These are phyloP conservation scores for Scutellaria minor DNA, from an alignment of 257 asterid species.

Conservation along the genomic window DNA sequence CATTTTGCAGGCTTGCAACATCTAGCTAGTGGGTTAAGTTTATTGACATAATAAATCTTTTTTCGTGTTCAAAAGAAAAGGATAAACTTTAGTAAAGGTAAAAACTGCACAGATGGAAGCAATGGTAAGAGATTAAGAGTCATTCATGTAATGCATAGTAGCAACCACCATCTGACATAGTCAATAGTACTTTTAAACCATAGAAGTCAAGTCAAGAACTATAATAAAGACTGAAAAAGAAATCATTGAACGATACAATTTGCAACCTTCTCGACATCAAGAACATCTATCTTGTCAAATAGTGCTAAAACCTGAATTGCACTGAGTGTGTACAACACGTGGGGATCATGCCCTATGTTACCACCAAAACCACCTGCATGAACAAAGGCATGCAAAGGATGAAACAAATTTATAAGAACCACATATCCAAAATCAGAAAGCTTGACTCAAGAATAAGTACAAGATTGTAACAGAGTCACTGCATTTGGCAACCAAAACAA, in stretches of 20 bases:
- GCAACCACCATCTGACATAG: background rate
- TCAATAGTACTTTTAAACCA: background rate
- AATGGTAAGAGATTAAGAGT: background rate
- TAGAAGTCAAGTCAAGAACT: slow-evolving; percentile 25
- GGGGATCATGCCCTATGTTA: slow-evolving; percentile 93
- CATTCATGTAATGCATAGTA: slow-evolving; percentile 1
- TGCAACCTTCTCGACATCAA: slow-evolving; percentile 76
- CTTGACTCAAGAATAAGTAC: slow-evolving; percentile 4
- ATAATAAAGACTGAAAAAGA: slow-evolving; percentile 6
- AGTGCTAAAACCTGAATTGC: slow-evolving; percentile 92
- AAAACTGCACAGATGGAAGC: slow-evolving; percentile 23
- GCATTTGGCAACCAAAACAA: slow-evolving; percentile 10
- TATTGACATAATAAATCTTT: background rate
- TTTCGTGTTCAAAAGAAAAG: background rate
- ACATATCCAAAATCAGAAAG: slow-evolving; percentile 8
- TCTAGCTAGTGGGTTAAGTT: slow-evolving; percentile 71
- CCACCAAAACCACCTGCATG: slow-evolving; percentile 93
- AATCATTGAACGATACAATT: slow-evolving; percentile 68
- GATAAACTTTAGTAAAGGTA: background rate
- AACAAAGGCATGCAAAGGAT: slow-evolving; percentile 16
- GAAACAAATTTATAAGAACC: slow-evolving; percentile 8
- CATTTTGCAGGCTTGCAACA: slow-evolving; percentile 81
- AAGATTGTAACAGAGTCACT: background rate
- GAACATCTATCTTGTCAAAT: slow-evolving; percentile 75
- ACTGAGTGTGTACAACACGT: slow-evolving; percentile 80